phyloP scores from a whole-genome alignment of 306 rosid species.

The Acacia melanoxylon region DNA sequence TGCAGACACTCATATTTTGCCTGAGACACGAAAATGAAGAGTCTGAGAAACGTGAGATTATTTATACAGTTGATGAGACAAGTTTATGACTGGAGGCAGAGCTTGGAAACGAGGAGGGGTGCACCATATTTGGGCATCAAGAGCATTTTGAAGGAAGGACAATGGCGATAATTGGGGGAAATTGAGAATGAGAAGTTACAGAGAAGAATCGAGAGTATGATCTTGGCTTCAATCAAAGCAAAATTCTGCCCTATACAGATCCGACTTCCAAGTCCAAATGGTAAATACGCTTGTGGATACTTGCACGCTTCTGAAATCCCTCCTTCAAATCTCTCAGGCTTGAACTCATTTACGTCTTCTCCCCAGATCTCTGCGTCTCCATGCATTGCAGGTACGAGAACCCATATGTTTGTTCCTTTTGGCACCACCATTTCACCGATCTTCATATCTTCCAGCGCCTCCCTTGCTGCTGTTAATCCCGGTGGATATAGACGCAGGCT shows the following conservation, averaged over 20 bases:
- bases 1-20: no score
- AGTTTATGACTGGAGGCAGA: not conserved
- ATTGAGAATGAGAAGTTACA: constrained; percentile 31
- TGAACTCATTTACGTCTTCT: constrained; percentile 30
- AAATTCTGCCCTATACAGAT: constrained; percentile 40
- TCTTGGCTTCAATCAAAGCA: constrained; percentile 27
- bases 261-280: constrained; percentile 44
- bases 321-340: constrained; percentile 35
- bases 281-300: constrained; percentile 42
- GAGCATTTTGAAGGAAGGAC: constrained; percentile 19
- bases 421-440: constrained; percentile 35
- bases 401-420: constrained; percentile 37
- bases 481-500: constrained; percentile 41
- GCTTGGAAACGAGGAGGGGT: constrained; percentile 30
- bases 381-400: constrained; percentile 23
- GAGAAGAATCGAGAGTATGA: constrained; percentile 13
- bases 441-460: constrained; percentile 30
- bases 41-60: not conserved
- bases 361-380: constrained; percentile 45
- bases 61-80: not conserved
- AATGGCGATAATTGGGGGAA: constrained; percentile 41
- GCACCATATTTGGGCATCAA: constrained; percentile 40
- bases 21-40: not conserved
- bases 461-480: constrained; percentile 26
- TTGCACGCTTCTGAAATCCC: constrained; percentile 41